Evolutionary conservation across 441 rosid genomes (phyloP), one percentile per base, ranked within the genome.

Genomic region (Arabidopsis hybrid): DNA sequence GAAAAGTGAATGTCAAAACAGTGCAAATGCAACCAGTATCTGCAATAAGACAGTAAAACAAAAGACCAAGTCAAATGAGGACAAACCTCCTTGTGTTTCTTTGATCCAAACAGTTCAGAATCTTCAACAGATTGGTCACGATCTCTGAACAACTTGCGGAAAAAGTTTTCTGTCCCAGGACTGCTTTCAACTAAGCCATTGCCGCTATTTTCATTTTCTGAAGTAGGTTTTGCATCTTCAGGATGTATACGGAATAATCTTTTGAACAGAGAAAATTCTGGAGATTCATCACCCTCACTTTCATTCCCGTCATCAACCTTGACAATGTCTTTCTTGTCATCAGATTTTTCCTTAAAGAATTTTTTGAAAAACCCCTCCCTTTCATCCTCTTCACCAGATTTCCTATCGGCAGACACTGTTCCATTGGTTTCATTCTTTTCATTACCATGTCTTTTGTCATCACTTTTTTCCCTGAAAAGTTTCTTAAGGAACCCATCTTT

Each of bases 161-260:
- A 95, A 81, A 95, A 95, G 69, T 80, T 93, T 80, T 95, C 98
- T 10, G 98, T 89, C 68, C 99, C 96, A 7, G 95, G 98, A 80
- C 98, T 95, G 79, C 95, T 90, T 81, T 91, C 99, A 79, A 46
- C 80, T 83, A 89, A 69, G 67, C 86, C 84, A 65, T 71, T 70
- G 73, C 78, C 75, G 78, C 84, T 82, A 80, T 72, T 83, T 79
- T 89, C 98, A 83, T 72, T 88, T 34, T 77, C 79, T 57, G 73
- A 69, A 68, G 81, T 67, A 69, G 73, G 83, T 82, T 83, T 91
- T 46, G 80, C 79, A 69, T 91, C 96, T 84, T 93, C 98, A 18
- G 98, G 99, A 73, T 91, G 98, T 86, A 91, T 97, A 51, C 91
- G 95, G 76, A 95, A 95, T 76, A 93, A 75, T 83, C 88, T 88